Evolutionary conservation across 148 eudicot genomes (phyloP).

Genomic region (Cornus florida): DNA sequence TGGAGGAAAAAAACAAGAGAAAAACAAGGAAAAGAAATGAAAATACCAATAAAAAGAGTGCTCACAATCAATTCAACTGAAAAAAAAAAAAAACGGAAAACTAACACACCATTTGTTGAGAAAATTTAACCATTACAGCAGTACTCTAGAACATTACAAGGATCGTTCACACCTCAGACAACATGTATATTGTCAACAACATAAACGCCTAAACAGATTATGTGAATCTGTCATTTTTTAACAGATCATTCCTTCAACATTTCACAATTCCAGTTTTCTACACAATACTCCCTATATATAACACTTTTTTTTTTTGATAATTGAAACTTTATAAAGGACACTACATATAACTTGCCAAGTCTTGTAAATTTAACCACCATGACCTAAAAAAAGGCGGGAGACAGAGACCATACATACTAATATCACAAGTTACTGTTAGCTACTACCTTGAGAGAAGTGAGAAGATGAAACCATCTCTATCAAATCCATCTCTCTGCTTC

Average conservation of each 20-base stretch:
- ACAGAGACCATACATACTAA: too few species aligned
- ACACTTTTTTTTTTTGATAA: too few species aligned
- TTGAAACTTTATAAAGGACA: neutral
- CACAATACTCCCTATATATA: neutral
- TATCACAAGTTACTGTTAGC: too few species aligned
- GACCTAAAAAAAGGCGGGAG: too few species aligned
- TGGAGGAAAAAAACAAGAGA: neutral
- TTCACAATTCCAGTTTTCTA: neutral
- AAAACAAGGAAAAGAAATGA: neutral
- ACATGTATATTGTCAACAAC: neutral
- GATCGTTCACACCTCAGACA: conserved; percentile 2
- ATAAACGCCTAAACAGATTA: neutral
- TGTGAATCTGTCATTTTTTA: neutral
- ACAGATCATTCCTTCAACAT: neutral
- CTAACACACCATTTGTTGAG: neutral
- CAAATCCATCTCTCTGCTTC: conserved; percentile 56
- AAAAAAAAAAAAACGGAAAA: neutral
- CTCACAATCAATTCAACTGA: neutral
- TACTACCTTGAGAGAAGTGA: conserved; percentile 17
- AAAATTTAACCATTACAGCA: neutral
- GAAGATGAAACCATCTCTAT: conserved; percentile 50
- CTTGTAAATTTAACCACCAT: too few species aligned
- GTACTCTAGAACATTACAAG: neutral
- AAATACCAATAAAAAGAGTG: too few species aligned
- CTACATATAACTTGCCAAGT: too few species aligned